Percentiles rank a stretch among this genome's conserved stretches.
phyloP scores from a whole-genome alignment of 768 basidiomycete genomes.

The Trametes elegans region DNA sequence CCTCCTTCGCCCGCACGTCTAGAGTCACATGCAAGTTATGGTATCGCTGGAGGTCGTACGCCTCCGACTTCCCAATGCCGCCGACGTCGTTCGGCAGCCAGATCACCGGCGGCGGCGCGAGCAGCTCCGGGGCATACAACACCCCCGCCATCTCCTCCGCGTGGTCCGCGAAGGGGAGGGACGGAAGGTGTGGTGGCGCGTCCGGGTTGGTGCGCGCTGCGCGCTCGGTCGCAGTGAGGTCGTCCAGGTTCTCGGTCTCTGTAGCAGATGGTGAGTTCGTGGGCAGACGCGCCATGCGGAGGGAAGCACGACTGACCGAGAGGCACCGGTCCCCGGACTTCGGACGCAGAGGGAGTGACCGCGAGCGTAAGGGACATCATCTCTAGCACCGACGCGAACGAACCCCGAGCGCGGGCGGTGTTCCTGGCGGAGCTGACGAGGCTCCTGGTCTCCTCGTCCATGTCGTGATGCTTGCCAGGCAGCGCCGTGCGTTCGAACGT shows the following conservation, averaged over 20 bases:
- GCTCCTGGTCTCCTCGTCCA: slow-evolving; percentile 52
- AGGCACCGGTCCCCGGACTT: slow-evolving; percentile 59
- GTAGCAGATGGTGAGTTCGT: slow-evolving; percentile 2
- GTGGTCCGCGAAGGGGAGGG: slow-evolving; percentile 69
- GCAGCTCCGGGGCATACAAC: slow-evolving; percentile 78
- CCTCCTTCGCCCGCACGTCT: slow-evolving; percentile 57
- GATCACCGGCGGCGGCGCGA: slow-evolving; percentile 75
- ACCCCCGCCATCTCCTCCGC: slow-evolving; percentile 76
- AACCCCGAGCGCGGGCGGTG: slow-evolving; percentile 56
- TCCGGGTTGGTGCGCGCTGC: slow-evolving; percentile 77
- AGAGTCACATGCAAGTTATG: slow-evolving; percentile 70
- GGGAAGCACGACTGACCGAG: slow-evolving; percentile 48
- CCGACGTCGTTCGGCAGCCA: slow-evolving; percentile 83
- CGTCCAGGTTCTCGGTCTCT: slow-evolving; percentile 80
- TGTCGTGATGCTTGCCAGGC: slow-evolving; percentile 33
- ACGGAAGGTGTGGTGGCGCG: slow-evolving; percentile 70
- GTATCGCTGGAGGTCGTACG: slow-evolving; percentile 71
- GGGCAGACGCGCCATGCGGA: background rate
- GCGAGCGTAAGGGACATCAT: slow-evolving; percentile 83
- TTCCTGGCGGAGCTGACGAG: slow-evolving; percentile 39
- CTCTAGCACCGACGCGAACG: slow-evolving; percentile 78
- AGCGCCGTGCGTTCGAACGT: slow-evolving; percentile 48
- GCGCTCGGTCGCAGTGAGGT: slow-evolving; percentile 73
- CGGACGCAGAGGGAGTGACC: slow-evolving; percentile 61
- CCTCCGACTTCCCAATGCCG: slow-evolving; percentile 72